A percentile compares a stretch with the other conserved stretches of the same genome.
These are phyloP conservation scores for Ephemerocybe angulata DNA, from an alignment of 768 basidiomycete genomes.

Conservation along the genomic window DNA sequence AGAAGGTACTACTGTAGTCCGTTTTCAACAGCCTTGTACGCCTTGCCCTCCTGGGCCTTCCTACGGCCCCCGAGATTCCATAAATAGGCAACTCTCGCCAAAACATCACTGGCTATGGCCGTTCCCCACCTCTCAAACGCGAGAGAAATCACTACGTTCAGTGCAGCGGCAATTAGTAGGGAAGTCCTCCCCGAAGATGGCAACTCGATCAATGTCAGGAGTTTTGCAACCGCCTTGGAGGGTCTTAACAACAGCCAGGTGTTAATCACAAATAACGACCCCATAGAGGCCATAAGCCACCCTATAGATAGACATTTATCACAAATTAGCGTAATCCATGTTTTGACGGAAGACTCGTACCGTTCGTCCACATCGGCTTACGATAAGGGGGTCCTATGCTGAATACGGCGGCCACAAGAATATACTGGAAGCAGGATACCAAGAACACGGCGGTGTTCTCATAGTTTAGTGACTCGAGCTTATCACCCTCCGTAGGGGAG, in stretches of 20 bases:
- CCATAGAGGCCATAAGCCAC: constrained; percentile 78
- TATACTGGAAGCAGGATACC: constrained; percentile 97
- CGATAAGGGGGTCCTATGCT: constrained; percentile 97
- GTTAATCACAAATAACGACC: constrained; percentile 67
- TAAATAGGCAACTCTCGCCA: constrained; percentile 46
- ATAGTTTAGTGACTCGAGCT: constrained; percentile 80
- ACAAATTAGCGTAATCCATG: constrained; percentile 1
- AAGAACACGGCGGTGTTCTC: constrained; percentile 93
- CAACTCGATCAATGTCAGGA: constrained; percentile 77
- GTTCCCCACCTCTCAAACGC: constrained; percentile 76
- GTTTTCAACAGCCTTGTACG: constrained; percentile 83
- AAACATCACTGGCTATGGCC: constrained; percentile 48
- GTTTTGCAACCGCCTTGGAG: constrained; percentile 47
- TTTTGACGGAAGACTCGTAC: constrained; percentile 40
- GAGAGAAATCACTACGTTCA: constrained; percentile 71
- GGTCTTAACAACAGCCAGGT: constrained; percentile 73
- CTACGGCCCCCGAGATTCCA: constrained; percentile 38
- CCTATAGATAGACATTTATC: constrained; percentile 38
- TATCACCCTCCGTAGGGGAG: constrained; percentile 49
- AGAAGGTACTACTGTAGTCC: constrained; percentile 43
- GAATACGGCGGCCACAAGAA: constrained; percentile 94
- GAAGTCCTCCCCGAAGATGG: constrained; percentile 64
- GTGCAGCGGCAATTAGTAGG: constrained; percentile 60
- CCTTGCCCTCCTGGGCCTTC: constrained; percentile 61
- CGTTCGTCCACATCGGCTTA: constrained; percentile 92